Percentiles rank a stretch among this genome's conserved stretches.
Conservation (phyloP, 768 basidiomycete genomes). For the Lactifluus subvellereus region DNA sequence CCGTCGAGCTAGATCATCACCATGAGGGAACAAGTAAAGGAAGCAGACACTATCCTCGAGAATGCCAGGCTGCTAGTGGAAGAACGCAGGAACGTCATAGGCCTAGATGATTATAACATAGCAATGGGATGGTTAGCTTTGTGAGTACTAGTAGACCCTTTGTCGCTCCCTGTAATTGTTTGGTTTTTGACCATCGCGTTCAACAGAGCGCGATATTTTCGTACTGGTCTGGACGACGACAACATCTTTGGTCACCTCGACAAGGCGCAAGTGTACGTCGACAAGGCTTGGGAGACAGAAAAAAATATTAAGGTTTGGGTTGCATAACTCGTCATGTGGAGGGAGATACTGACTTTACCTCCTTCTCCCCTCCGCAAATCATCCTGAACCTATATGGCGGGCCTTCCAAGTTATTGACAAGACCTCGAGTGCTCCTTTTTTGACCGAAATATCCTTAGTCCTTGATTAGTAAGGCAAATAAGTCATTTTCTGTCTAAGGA, state of each 20-base stretch:
- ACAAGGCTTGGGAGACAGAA: conserved; percentile 6
- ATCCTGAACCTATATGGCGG: not conserved
- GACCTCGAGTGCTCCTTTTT: no score
- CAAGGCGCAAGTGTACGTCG: conserved; percentile 1
- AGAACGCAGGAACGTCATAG: not conserved
- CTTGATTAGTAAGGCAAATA: no score
- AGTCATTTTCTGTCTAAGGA: no score
- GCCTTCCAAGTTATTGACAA: no score
- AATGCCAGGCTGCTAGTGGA: not conserved
- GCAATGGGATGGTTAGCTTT: not conserved
- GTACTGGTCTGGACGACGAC: conserved; percentile 4
- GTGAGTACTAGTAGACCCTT: not conserved
- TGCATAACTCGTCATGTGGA: not conserved
- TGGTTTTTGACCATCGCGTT: not conserved
- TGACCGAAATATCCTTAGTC: no score
- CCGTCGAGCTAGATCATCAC: no score
- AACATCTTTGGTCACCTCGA: not conserved
- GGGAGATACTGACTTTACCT: not conserved
- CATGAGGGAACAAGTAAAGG: not conserved
- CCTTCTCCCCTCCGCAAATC: not conserved
- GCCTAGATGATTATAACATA: not conserved
- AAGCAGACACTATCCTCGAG: not conserved
- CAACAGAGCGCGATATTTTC: not conserved
- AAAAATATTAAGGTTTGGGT: not conserved
- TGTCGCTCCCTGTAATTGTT: no score